Conservation (phyloP, 148 eudicot species). For the Nepenthes gracilis region DNA sequence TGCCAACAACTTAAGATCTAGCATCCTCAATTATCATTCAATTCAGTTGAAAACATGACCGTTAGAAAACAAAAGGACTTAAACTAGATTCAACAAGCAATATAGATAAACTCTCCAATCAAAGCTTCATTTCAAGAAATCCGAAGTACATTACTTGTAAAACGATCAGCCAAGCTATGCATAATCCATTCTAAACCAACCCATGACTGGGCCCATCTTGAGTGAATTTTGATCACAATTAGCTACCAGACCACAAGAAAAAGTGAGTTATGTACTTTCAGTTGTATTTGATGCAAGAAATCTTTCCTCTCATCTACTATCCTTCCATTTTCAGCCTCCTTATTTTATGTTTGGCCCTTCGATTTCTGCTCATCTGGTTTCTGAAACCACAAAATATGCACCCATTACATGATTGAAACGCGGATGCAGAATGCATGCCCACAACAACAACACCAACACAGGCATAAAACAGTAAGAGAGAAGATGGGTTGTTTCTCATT, state of each 20-base stretch:
- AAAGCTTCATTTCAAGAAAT: too few relatives aligned
- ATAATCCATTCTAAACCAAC: too few relatives aligned
- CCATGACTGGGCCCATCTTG: neutral
- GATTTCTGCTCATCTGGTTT: constrained; percentile 25
- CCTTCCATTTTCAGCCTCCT: constrained; percentile 19
- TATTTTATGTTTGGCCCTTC: constrained; percentile 14
- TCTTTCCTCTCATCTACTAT: constrained; percentile 49
- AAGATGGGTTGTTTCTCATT: neutral
- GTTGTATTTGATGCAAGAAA: constrained; percentile 79
- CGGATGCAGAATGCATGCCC: neutral
- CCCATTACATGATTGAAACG: neutral
- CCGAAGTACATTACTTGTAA: too few relatives aligned
- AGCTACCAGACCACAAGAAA: constrained; percentile 5
- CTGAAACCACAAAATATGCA: constrained; percentile 11
- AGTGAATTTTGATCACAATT: neutral
- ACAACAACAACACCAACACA: neutral
- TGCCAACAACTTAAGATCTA: too few relatives aligned
- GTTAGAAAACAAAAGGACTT: too few relatives aligned
- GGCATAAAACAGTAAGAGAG: neutral
- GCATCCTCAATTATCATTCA: too few relatives aligned
- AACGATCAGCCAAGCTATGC: too few relatives aligned
- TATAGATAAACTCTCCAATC: too few relatives aligned
- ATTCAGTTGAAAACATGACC: too few relatives aligned
- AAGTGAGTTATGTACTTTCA: constrained; percentile 44
- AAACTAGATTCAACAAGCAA: too few relatives aligned